Evolutionary conservation across 2,329 filamentous ascomycete genomes (phyloP).

Genomic region (Cercospora beticola): DNA sequence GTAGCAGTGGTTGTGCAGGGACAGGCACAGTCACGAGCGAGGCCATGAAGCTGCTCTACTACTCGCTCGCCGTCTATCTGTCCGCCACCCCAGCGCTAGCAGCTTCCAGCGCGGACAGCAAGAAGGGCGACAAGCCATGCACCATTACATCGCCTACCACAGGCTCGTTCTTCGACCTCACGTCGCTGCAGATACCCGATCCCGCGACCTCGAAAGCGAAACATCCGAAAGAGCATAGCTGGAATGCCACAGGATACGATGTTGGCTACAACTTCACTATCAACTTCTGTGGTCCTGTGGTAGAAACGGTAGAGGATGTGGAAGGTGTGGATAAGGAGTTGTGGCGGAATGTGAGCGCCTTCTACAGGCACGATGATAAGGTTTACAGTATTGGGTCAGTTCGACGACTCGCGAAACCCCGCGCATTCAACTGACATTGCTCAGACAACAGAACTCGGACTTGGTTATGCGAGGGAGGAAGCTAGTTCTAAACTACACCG

Average conservation of each 20-base stretch:
- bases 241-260: conserved; percentile 70
- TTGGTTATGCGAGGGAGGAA: conserved; percentile 65
- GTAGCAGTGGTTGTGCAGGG: background rate
- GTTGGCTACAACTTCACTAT: conserved; percentile 79
- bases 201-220: conserved; percentile 49
- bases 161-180: conserved; percentile 64
- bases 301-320: conserved; percentile 56
- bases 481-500: conserved; percentile 53
- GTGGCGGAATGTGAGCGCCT: conserved; percentile 77
- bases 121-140: conserved; percentile 44
- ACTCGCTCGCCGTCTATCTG: conserved; percentile 37
- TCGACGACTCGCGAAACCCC: background rate
- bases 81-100: conserved; percentile 37
- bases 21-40: background rate
- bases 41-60: conserved; percentile 38
- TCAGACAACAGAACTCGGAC: conserved; percentile 55
- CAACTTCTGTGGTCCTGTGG: conserved; percentile 77
- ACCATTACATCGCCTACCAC: conserved; percentile 62
- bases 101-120: conserved; percentile 36
- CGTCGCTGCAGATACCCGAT: conserved; percentile 54
- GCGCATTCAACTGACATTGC: conserved; percentile 7
- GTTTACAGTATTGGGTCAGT: conserved; percentile 73
- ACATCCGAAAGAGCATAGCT: conserved; percentile 59
- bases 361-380: conserved; percentile 65
- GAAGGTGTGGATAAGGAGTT: conserved; percentile 61